A percentile compares a stretch with the other conserved stretches of the same genome.
Conservation (phyloP, 73 alveolate species). For the Paramecium sonneborni region DNA sequence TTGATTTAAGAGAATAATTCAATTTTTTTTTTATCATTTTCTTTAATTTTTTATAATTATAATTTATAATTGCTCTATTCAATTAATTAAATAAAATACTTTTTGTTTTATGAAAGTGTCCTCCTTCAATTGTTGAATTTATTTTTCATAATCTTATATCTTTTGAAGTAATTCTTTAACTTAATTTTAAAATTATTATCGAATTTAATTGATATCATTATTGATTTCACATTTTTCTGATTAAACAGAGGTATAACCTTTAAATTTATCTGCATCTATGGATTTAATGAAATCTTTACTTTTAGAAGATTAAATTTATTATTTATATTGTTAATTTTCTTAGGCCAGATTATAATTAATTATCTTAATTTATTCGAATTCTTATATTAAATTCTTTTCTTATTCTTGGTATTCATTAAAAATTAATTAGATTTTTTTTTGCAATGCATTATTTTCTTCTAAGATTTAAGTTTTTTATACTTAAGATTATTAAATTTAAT, state of each 20-base stretch:
- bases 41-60: neutral
- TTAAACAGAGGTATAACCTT: neutral
- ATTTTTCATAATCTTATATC: neutral
- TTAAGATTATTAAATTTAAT: neutral
- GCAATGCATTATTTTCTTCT: neutral
- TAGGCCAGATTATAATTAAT: neutral
- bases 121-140: neutral
- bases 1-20: constrained; percentile 1
- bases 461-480: neutral
- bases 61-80: neutral
- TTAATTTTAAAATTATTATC: neutral
- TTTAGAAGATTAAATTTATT: neutral
- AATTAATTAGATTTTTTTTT: neutral
- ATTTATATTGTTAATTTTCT: neutral
- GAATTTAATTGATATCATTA: neutral
- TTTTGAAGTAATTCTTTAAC: neutral
- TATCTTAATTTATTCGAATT: neutral
- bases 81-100: neutral
- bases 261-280: neutral
- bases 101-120: neutral
- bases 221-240: neutral
- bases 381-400: neutral
- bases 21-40: constrained; percentile 38
- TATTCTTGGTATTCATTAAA: neutral
- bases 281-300: neutral